Evolutionary conservation across 257 asterid genomes (phyloP).

Genomic region (Rehmannia glutinosa): DNA sequence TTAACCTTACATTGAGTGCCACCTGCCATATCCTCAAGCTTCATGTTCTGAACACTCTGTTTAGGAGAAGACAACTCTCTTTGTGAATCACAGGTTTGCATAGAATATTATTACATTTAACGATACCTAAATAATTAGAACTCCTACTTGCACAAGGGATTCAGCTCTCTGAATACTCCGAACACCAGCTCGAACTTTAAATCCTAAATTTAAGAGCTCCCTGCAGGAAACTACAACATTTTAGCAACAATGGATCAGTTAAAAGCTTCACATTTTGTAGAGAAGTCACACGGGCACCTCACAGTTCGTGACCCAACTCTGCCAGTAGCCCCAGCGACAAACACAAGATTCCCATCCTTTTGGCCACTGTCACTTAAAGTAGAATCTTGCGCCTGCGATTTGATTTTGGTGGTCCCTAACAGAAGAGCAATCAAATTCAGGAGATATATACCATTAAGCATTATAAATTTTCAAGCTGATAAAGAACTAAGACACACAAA

Average conservation of each 20-base stretch:
- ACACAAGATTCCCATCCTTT: slow-evolving; percentile 67
- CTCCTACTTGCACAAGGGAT: slow-evolving; percentile 74
- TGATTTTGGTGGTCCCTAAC: slow-evolving; percentile 43
- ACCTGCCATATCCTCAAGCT: slow-evolving; percentile 47
- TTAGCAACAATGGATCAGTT: slow-evolving; percentile 16
- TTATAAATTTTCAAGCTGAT: not conserved
- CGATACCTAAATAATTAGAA: not conserved
- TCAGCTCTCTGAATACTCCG: slow-evolving; percentile 77
- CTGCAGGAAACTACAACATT: slow-evolving; percentile 36
- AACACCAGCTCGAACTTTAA: slow-evolving; percentile 84
- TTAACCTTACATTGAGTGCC: slow-evolving; percentile 63
- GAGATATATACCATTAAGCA: not conserved
- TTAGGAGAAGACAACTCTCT: slow-evolving; percentile 7
- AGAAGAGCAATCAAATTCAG: not conserved
- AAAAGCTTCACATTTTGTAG: not conserved
- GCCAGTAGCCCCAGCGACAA: slow-evolving; percentile 97
- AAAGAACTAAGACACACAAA: not conserved
- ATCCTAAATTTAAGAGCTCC: slow-evolving; percentile 88
- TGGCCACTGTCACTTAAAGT: slow-evolving; percentile 25
- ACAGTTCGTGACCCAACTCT: slow-evolving; percentile 93
- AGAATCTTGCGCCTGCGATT: slow-evolving; percentile 46
- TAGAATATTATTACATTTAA: not conserved
- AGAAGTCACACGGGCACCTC: slow-evolving; percentile 45
- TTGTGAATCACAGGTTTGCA: not conserved
- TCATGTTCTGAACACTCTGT: slow-evolving; percentile 73